Evolutionary conservation across 768 basidiomycete species (phyloP).

Genomic region (Boletus pseudo-olivaceus): DNA sequence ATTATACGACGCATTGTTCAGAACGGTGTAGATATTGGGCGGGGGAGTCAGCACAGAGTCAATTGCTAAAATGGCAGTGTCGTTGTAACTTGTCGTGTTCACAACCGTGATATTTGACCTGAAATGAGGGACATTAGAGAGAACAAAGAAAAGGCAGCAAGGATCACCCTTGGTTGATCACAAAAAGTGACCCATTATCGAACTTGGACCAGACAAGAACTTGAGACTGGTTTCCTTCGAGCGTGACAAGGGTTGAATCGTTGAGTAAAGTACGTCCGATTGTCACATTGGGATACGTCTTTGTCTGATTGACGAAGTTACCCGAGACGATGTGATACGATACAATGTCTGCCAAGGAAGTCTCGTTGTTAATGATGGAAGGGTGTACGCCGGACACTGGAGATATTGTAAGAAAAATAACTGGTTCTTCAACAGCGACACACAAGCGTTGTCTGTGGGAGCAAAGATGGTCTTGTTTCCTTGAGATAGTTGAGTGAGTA

Average conservation of each 20-base stretch:
- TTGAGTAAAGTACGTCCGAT: slow-evolving; percentile 64
- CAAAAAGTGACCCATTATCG: slow-evolving; percentile 37
- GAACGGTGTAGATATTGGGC: slow-evolving; percentile 39
- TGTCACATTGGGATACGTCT: slow-evolving; percentile 52
- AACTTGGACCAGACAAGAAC: slow-evolving; percentile 47
- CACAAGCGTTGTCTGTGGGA: slow-evolving; percentile 54
- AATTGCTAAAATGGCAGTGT: slow-evolving; percentile 48
- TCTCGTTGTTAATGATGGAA: slow-evolving; percentile 26
- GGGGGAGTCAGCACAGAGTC: slow-evolving; percentile 54
- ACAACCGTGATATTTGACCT: slow-evolving; percentile 36
- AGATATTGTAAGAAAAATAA: slow-evolving; percentile 1
- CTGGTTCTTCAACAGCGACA: slow-evolving; percentile 13
- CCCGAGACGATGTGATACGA: slow-evolving; percentile 58
- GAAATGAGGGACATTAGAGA: neutral
- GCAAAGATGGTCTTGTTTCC: slow-evolving; percentile 55
- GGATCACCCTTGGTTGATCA: slow-evolving; percentile 49
- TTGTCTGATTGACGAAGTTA: slow-evolving; percentile 42
- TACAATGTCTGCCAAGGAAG: slow-evolving; percentile 44
- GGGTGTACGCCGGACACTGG: slow-evolving; percentile 5
- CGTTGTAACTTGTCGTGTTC: slow-evolving; percentile 36
- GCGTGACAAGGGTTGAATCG: slow-evolving; percentile 41
- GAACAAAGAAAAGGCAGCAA: neutral
- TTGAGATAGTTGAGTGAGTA: slow-evolving; percentile 42
- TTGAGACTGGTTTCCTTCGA: slow-evolving; percentile 58
- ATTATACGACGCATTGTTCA: slow-evolving; percentile 38